phyloP scores from a whole-genome alignment of 208 protist genomes.

The Acanthamoeba culbertsoni region DNA sequence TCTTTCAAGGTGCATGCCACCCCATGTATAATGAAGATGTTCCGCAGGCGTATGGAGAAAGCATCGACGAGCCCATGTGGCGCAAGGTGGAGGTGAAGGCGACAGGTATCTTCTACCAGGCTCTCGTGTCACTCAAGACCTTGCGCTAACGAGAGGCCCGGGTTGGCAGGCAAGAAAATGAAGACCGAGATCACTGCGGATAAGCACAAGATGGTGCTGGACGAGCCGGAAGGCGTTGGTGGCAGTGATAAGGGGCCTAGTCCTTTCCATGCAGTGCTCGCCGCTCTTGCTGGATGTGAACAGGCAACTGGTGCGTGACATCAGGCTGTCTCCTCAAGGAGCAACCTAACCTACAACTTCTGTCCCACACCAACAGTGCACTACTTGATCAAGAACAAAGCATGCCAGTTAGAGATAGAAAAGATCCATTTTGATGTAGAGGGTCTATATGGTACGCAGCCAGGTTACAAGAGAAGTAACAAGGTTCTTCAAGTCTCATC shows the following conservation, averaged over 20 bases:
- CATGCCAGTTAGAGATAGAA: neutral
- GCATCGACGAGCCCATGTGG: neutral
- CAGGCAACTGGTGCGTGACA: neutral
- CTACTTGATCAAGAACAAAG: slow-evolving; percentile 39
- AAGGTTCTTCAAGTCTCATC: no score
- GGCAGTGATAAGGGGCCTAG: neutral
- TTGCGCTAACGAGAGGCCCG: neutral
- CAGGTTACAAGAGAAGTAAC: neutral
- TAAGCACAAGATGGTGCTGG: neutral
- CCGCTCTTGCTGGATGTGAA: neutral
- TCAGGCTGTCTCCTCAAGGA: neutral
- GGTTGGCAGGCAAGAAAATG: neutral
- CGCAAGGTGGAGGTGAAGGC: neutral
- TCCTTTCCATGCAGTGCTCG: neutral
- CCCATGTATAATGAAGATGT: no score
- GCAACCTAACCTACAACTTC: neutral
- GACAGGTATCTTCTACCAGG: no score
- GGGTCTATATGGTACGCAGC: neutral
- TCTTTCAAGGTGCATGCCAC: no score
- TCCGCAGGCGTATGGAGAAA: neutral
- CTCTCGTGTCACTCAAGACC: no score
- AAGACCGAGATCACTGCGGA: slow-evolving; percentile 1
- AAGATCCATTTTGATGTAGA: slow-evolving; percentile 18
- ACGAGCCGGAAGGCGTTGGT: neutral
- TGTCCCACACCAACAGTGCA: neutral